Evolutionary conservation across 106 monocot species (phyloP).

Genomic region (Dendrobium huoshanense): DNA sequence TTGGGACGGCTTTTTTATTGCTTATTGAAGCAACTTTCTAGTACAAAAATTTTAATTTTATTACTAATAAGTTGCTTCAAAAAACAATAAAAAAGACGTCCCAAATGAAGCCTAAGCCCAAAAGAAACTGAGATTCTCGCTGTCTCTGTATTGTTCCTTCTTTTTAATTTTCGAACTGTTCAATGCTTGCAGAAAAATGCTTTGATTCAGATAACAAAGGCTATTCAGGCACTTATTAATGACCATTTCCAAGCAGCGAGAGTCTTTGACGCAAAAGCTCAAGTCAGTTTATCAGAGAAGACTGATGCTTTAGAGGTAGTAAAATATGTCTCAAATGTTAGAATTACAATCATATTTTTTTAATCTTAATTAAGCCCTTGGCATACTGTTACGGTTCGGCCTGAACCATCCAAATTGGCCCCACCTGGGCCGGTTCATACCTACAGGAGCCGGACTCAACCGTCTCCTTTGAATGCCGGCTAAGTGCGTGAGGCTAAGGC

Average conservation of each 20-base stretch:
- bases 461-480: too few relatives aligned
- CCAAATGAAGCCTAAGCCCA: neutral
- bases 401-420: too few relatives aligned
- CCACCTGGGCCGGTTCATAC: too few relatives aligned
- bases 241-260: conserved; percentile 26
- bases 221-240: conserved; percentile 52
- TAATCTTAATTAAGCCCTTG: neutral
- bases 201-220: conserved; percentile 60
- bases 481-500: too few relatives aligned
- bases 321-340: neutral
- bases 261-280: conserved; percentile 18
- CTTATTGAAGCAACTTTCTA: too few relatives aligned
- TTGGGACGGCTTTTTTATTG: too few relatives aligned
- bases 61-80: too few relatives aligned
- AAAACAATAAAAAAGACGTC: too few relatives aligned
- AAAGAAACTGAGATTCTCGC: neutral
- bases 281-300: conserved; percentile 31
- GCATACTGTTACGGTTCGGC: neutral
- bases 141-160: neutral
- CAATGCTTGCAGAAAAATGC: conserved; percentile 44
- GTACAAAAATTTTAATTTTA: too few relatives aligned
- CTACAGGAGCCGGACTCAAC: too few relatives aligned
- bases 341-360: neutral
- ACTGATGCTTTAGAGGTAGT: conserved; percentile 75
- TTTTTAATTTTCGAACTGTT: neutral